phyloP scores from a whole-genome alignment of 1,284 basidiomycete genomes.

The Cystobasidium sp. region DNA sequence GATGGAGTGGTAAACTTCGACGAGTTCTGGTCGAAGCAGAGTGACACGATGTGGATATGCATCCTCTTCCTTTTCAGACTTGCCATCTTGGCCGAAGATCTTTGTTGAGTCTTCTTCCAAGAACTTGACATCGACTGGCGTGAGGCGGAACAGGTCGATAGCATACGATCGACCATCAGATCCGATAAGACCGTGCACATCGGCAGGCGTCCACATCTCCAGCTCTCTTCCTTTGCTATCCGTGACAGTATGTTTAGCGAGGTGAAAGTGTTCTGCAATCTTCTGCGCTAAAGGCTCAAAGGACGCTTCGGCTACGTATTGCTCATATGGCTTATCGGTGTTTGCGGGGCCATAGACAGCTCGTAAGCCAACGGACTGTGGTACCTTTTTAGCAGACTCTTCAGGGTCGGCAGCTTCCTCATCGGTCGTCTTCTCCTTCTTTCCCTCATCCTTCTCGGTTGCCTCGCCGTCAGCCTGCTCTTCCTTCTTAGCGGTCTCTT shows the following conservation, averaged over 20 bases:
- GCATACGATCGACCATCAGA: conserved; percentile 64
- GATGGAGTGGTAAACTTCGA: conserved; percentile 63
- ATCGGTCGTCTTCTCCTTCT: conserved; percentile 47
- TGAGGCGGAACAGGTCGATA: conserved; percentile 63
- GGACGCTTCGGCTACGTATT: conserved; percentile 57
- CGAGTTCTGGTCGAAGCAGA: conserved; percentile 64
- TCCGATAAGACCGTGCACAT: conserved; percentile 64
- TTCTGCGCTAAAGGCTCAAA: conserved; percentile 63
- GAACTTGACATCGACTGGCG: conserved; percentile 64
- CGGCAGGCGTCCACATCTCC: conserved; percentile 62
- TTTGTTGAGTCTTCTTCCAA: conserved; percentile 61
- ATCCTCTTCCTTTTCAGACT: conserved; percentile 48
- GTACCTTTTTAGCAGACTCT: conserved; percentile 55
- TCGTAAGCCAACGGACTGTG: conserved; percentile 70
- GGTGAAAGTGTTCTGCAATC: conserved; percentile 61
- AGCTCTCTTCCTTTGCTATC: conserved; percentile 59
- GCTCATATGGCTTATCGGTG: conserved; percentile 59
- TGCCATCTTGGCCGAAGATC: conserved; percentile 51
- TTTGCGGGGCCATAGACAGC: conserved; percentile 65
- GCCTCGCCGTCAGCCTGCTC: too few relatives aligned
- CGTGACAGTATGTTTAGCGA: conserved; percentile 62
- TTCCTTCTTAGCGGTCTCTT: neutral
- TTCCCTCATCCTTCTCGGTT: conserved; percentile 44
- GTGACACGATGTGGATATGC: conserved; percentile 63
- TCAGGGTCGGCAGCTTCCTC: conserved; percentile 52